Base-by-base conservation (phyloP, 371 early-diverging fungal genomes). In the Saksenaea oblongispora region DNA sequence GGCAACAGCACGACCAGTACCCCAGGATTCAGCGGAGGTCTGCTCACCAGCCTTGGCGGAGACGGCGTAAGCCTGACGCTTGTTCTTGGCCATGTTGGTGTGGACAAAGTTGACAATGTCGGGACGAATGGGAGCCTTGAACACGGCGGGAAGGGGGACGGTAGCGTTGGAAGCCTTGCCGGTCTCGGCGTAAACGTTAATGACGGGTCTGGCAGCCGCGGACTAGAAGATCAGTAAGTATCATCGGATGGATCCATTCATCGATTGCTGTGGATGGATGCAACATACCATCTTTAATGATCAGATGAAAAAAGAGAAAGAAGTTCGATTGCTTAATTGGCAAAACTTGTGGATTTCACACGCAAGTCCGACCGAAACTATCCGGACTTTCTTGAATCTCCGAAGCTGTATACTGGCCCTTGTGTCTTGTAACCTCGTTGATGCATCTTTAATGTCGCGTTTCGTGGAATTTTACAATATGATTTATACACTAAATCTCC, bases 11-110 rank as follows among this genome's bases (percentile, higher is more conserved):
- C 99, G 96, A 93, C 96, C 97, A 60, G 98, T 99, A 88, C 99
- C 99, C 99, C 99, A 99, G 66, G 99, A 98, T 82, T 94, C 96
- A 66, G 99, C 99, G 65, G 98, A 98, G 79, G 99, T 99, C 88
- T 99, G 98, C 86, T 98, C 98, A 87, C 99, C 99, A 80, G 99
- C 99, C 84, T 94, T 90, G 78, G 89, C 89, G 75, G 91, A 92
- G 71, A 98, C 99, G 69, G 99, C 91, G 86, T 99, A 99, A 65
- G 99, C 91, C 89, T 99, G 99, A 80, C 99, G 95, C 85, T 91
- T 93, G 94, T 99, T 99, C 93, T 98, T 97, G 89, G 91, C 92
- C 84, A 99, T 90, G 89, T 93, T 93, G 83, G 94, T 96, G 92
- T 98, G 96, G 72, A 97, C 98, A 74, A 91, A 90, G 85, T 91